Conservation (phyloP, 495 filamentous ascomycete genomes). For the Penicillium fimorum region DNA sequence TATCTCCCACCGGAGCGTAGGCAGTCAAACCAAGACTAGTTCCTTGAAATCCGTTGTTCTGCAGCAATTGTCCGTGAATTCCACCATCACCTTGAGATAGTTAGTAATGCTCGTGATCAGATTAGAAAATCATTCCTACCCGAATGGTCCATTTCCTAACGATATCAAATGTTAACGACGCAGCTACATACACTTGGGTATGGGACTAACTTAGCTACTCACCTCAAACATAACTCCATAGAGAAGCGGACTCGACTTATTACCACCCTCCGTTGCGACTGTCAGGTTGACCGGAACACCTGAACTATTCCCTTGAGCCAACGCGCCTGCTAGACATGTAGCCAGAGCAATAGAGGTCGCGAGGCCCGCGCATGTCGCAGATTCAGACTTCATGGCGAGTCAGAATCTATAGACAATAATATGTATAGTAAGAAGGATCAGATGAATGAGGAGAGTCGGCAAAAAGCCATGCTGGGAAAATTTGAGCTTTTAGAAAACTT, state of each 20-base stretch:
- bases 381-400: conserved; percentile 8
- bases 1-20: conserved; percentile 55
- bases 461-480: neutral
- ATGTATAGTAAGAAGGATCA: neutral
- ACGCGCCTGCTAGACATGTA: neutral
- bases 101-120: neutral
- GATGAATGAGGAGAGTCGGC: neutral
- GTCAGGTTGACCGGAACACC: conserved; percentile 15
- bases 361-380: neutral
- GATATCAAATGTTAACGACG: neutral
- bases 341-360: conserved; percentile 5
- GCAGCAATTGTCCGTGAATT: conserved; percentile 71
- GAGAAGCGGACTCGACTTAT: conserved; percentile 52
- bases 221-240: conserved; percentile 64
- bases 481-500: neutral
- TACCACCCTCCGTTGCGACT: conserved; percentile 48
- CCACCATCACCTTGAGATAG: conserved; percentile 56
- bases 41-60: conserved; percentile 72
- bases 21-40: conserved; percentile 45
- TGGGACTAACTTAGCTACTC: neutral
- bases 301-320: conserved; percentile 1
- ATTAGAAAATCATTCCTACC: conserved; percentile 32
- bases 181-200: neutral
- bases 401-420: neutral
- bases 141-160: conserved; percentile 68